Evolutionary conservation across 148 eudicot genomes (phyloP), one percentile per base, ranked within the genome.

Genomic region (Rheum nobile): DNA sequence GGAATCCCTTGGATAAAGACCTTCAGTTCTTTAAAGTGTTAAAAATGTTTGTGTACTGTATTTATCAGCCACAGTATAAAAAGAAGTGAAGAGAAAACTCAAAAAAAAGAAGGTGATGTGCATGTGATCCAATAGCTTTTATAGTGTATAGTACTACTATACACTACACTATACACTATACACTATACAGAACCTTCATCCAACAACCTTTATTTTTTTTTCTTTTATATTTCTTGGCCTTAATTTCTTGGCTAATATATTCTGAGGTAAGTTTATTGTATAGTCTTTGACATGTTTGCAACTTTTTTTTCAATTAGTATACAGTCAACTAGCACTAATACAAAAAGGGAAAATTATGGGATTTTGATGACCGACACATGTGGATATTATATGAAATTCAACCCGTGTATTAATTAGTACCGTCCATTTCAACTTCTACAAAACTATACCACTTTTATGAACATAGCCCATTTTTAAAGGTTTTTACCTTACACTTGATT

Each of bases 91-190:
- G 82, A 79, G 85, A 76, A 81, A 78, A 80, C 72, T 81, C 75
- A 75, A 80, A 83, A 57, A 57, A 57, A 61, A 79, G 77, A 77
- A 73, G 85, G 85, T 78, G 85, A 83, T 77, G 71, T 28, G 37
- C 67, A 61, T 61, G 90, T 84, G 90, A 86, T 75, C 86, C 80
- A 82, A 82, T 87, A 82, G 84, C 90, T 84, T 86, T 86, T 82
- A 57, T 84, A 47, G 50, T 48, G 47, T 73, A 75, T 35, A 2
- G 2, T 35, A 35, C 71, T 31, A 65, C 46, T 78, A 75, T n/a
- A n/a, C n/a, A n/a, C n/a, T n/a, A n/a, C n/a, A n/a, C n/a, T n/a
- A n/a, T n/a, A n/a, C n/a, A n/a, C n/a, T n/a, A n/a, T n/a, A n/a
- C n/a, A n/a, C n/a, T n/a, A n/a, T 75, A 72, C 73, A 71, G 67